These are phyloP conservation scores for Brettanomyces sp. DNA, from an alignment of 805 yeast genomes.

Conservation along the genomic window DNA sequence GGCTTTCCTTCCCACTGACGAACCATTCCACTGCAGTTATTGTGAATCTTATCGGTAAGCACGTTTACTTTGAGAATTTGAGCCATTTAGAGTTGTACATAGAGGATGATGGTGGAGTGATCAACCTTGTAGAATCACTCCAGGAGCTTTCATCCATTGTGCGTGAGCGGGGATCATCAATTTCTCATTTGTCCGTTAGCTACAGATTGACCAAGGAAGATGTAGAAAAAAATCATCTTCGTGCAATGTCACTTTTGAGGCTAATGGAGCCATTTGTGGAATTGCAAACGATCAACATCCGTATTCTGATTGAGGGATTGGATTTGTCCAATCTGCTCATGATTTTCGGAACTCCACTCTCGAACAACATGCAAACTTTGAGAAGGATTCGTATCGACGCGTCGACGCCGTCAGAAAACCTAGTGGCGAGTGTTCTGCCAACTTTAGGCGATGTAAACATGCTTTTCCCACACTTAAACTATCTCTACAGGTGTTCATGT, in stretches of 20 bases:
- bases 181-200: slow-evolving; percentile 16
- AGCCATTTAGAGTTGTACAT: slow-evolving; percentile 17
- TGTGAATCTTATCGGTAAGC: slow-evolving; percentile 19
- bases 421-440: slow-evolving; percentile 20
- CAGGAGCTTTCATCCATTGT: slow-evolving; percentile 19
- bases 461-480: slow-evolving; percentile 22
- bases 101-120: slow-evolving; percentile 22
- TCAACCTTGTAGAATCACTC: slow-evolving; percentile 20
- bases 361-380: slow-evolving; percentile 16
- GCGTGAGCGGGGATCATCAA: slow-evolving; percentile 15
- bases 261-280: slow-evolving; percentile 18
- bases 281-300: slow-evolving; percentile 14
- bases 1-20: slow-evolving; percentile 21
- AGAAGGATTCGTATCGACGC: slow-evolving; percentile 20
- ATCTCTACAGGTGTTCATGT: slow-evolving; percentile 18
- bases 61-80: slow-evolving; percentile 23
- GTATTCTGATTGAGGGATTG: slow-evolving; percentile 19
- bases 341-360: slow-evolving; percentile 24
- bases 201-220: slow-evolving; percentile 18
- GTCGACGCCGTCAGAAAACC: slow-evolving; percentile 21
- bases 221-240: slow-evolving; percentile 22
- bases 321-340: slow-evolving; percentile 23
- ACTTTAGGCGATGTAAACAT: slow-evolving; percentile 20
- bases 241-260: slow-evolving; percentile 24
- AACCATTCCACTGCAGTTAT: slow-evolving; percentile 24